Conservation (phyloP, 768 basidiomycete species). For the Xerocomellus dryophilus region DNA sequence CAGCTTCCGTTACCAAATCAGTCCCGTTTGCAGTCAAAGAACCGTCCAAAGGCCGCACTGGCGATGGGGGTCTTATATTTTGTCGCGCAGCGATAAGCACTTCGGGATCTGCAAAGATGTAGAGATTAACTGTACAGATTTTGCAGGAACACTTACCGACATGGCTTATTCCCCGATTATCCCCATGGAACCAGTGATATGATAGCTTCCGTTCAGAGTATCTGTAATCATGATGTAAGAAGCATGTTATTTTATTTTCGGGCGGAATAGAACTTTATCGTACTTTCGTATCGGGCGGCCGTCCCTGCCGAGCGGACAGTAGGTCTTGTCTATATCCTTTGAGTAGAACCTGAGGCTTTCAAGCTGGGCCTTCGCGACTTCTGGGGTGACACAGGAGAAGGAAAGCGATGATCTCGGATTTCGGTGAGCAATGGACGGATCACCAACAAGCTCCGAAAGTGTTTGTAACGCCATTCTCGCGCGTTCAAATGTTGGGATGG, state of each 20-base stretch:
- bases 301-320: constrained; percentile 55
- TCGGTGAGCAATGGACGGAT: constrained; percentile 44
- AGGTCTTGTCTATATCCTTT: constrained; percentile 44
- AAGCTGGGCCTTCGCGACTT: constrained; percentile 49
- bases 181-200: constrained; percentile 61
- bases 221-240: constrained; percentile 29
- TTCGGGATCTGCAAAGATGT: constrained; percentile 19
- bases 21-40: constrained; percentile 33
- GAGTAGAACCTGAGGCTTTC: constrained; percentile 47
- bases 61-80: constrained; percentile 16
- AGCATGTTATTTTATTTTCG: not conserved
- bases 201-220: constrained; percentile 56
- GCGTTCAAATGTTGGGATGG: constrained; percentile 40
- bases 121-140: not conserved
- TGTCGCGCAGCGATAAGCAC: constrained; percentile 21
- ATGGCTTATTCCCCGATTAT: constrained; percentile 53
- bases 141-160: constrained; percentile 39
- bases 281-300: constrained; percentile 64
- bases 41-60: constrained; percentile 26
- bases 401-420: constrained; percentile 63
- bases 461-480: constrained; percentile 53
- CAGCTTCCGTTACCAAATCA: constrained; percentile 38
- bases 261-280: constrained; percentile 17
- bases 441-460: constrained; percentile 50
- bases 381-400: constrained; percentile 59